Evolutionary conservation across 1,284 basidiomycete species (phyloP).

Genomic region (Marasmius fiardii): DNA sequence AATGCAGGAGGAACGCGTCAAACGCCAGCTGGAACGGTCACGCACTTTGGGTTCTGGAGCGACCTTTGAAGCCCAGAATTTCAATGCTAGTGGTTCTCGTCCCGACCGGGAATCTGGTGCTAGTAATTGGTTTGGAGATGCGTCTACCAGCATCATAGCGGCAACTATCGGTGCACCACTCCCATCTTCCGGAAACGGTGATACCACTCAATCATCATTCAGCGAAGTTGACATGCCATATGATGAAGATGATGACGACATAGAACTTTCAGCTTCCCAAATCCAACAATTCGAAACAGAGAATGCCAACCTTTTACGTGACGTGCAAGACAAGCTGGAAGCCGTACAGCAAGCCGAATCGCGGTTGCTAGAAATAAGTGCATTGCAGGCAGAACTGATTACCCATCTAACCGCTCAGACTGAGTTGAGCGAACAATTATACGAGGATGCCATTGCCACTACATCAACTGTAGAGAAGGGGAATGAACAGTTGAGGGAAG

Average conservation of each 20-base stretch:
- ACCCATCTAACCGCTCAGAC: slow-evolving; percentile 83
- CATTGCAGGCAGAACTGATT: slow-evolving; percentile 86
- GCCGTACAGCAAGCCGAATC: slow-evolving; percentile 88
- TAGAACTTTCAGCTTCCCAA: slow-evolving; percentile 78
- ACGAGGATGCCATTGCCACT: slow-evolving; percentile 85
- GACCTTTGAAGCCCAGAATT: slow-evolving; percentile 50
- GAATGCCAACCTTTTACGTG: slow-evolving; percentile 80
- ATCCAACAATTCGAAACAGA: slow-evolving; percentile 90
- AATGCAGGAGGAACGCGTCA: slow-evolving; percentile 85
- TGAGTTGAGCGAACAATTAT: slow-evolving; percentile 86
- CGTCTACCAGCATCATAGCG: slow-evolving; percentile 58
- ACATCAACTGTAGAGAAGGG: slow-evolving; percentile 83
- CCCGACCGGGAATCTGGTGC: slow-evolving; percentile 18
- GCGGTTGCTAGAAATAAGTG: slow-evolving; percentile 85
- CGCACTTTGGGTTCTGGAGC: slow-evolving; percentile 76
- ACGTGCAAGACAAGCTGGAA: slow-evolving; percentile 79
- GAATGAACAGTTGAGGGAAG: slow-evolving; percentile 82
- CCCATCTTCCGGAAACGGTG: slow-evolving; percentile 25
- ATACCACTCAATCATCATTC: slow-evolving; percentile 22
- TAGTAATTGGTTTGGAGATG: slow-evolving; percentile 62
- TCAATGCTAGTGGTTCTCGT: slow-evolving; percentile 28
- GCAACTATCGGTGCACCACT: slow-evolving; percentile 55
- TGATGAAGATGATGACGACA: slow-evolving; percentile 66
- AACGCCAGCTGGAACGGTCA: slow-evolving; percentile 76
- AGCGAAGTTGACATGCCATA: slow-evolving; percentile 25